phyloP scores from a whole-genome alignment of 2,329 filamentous ascomycete genomes.

The Epichloe bromicola region DNA sequence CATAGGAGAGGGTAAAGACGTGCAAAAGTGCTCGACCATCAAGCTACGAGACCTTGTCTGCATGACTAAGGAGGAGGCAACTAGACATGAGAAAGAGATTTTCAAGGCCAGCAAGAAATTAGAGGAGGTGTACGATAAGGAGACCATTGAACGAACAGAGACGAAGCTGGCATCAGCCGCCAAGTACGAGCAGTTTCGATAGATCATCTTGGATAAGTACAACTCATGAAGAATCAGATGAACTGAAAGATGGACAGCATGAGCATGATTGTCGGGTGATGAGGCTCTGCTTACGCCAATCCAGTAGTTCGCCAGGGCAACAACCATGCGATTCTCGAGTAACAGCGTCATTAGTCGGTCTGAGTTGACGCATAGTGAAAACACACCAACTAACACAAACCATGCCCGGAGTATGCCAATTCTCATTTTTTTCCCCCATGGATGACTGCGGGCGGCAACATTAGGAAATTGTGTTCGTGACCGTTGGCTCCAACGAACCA shows the following conservation, averaged over 20 bases:
- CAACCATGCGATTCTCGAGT: not conserved
- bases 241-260: not conserved
- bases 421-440: not conserved
- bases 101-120: constrained; percentile 53
- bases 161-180: constrained; percentile 54
- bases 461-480: not conserved
- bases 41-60: constrained; percentile 62
- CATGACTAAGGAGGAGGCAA: constrained; percentile 86
- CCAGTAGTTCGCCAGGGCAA: too few relatives aligned
- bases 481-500: not conserved
- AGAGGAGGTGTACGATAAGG: constrained; percentile 61
- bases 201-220: not conserved
- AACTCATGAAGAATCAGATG: not conserved
- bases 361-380: too few relatives aligned
- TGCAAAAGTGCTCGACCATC: constrained; percentile 65
- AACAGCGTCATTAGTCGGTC: too few relatives aligned
- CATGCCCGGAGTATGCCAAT: not conserved
- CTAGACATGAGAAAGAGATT: constrained; percentile 66
- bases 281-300: not conserved
- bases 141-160: constrained; percentile 55
- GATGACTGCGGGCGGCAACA: not conserved
- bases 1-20: constrained; percentile 52
- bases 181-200: constrained; percentile 40
- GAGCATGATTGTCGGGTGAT: not conserved
- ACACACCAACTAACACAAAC: not conserved